Conservation (phyloP, 208 protist genomes). For the Balamuthia mandrillaris region DNA sequence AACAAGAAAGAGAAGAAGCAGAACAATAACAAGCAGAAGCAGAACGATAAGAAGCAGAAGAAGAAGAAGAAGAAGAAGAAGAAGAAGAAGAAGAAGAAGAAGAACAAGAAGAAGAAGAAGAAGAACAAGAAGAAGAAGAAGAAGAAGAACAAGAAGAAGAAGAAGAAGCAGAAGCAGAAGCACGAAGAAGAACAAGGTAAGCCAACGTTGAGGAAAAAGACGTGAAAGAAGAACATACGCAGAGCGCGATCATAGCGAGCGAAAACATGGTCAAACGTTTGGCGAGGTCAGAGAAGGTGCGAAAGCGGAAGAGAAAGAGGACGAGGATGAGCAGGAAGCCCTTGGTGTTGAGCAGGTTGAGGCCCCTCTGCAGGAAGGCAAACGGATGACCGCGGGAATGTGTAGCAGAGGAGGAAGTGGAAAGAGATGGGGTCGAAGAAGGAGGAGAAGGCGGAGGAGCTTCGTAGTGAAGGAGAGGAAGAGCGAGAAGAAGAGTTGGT, state of each 20-base stretch:
- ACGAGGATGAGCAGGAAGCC: slow-evolving; percentile 1
- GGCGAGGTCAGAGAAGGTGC: background rate
- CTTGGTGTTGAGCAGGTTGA: slow-evolving; percentile 20
- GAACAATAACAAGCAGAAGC: too few species aligned
- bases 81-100: background rate
- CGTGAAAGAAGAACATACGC: background rate
- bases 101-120: background rate
- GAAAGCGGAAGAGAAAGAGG: background rate
- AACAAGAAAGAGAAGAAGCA: too few species aligned
- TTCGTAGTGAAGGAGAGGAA: too few species aligned
- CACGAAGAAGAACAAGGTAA: background rate
- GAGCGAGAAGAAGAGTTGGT: too few species aligned
- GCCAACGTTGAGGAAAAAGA: background rate
- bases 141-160: background rate
- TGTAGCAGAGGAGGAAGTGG: too few species aligned
- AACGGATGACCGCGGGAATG: too few species aligned
- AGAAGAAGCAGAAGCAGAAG: background rate
- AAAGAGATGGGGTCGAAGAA: too few species aligned
- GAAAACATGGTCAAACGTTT: background rate
- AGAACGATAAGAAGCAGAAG: too few species aligned
- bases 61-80: background rate
- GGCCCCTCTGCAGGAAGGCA: too few species aligned
- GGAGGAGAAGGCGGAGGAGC: too few species aligned
- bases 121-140: background rate
- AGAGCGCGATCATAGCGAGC: background rate